These are phyloP conservation scores for Setaria italica DNA, from an alignment of 202 grass and related monocot genomes.

Conservation along the genomic window DNA sequence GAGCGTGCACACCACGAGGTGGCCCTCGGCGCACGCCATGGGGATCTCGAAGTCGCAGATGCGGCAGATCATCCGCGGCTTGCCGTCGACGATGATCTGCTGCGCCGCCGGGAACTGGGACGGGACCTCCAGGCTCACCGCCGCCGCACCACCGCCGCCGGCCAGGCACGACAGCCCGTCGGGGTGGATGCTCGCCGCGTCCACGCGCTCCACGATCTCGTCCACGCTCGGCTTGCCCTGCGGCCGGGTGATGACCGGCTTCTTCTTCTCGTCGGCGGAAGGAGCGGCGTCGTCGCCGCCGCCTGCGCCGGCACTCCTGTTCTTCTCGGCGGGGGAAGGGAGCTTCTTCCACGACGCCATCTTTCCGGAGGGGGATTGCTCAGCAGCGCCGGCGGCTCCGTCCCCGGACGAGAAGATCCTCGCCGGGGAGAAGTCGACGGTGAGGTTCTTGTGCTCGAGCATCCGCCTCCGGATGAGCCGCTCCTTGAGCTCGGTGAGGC, in stretches of 20 bases:
- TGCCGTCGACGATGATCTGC: slow-evolving; percentile 56
- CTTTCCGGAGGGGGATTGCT: slow-evolving; percentile 36
- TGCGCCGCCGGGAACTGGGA: slow-evolving; percentile 51
- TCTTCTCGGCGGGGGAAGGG: slow-evolving; percentile 84
- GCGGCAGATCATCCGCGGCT: slow-evolving; percentile 87
- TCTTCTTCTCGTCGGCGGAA: slow-evolving; percentile 39
- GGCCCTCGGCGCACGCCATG: slow-evolving; percentile 68
- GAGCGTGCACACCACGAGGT: slow-evolving; percentile 81
- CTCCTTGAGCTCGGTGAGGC: slow-evolving; percentile 77
- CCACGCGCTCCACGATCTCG: slow-evolving; percentile 67
- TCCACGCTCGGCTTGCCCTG: slow-evolving; percentile 63
- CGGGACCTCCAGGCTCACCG: slow-evolving; percentile 36
- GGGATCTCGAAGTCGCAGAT: slow-evolving; percentile 98
- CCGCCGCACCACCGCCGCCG: neutral
- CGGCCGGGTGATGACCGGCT: slow-evolving; percentile 54
- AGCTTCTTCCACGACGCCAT: slow-evolving; percentile 98
- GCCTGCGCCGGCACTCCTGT: neutral
- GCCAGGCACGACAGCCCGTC: slow-evolving; percentile 49
- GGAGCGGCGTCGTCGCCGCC: neutral
- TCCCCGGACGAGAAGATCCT: slow-evolving; percentile 28
- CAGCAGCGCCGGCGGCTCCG: neutral
- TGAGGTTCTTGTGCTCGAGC: slow-evolving; percentile 76
- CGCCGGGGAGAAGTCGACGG: slow-evolving; percentile 58
- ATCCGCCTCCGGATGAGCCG: slow-evolving; percentile 70
- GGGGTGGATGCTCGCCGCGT: slow-evolving; percentile 47